Base-by-base conservation (phyloP, 2,329 filamentous ascomycete genomes). In the Stagonosporopsis rhizophila region DNA sequence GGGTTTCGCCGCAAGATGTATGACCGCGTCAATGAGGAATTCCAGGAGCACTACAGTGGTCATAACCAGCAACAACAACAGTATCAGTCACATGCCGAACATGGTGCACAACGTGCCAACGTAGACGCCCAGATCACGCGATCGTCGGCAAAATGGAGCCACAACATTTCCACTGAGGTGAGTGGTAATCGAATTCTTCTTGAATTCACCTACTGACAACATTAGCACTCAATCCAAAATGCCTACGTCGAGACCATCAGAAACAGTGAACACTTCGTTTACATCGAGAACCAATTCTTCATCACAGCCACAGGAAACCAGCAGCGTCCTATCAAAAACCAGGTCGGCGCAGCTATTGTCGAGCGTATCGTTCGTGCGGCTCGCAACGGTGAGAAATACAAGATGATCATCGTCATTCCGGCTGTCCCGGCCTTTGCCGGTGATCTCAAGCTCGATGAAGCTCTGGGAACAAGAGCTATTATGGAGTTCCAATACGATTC, bases 201-300 rank as follows among this genome's bases (percentile, higher is more conserved):
- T 22, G n/a, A 6, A 15, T 6, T 17, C 11, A 9, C 17, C 27
- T 11, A 58, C 65, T 62, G 35, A 66, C 47, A 7, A 19, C 9
- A 7, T n/a, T 45, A 78, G 73, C 92, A 95, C 73, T 96, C 92
- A 0, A 94, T 97, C 59, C 86, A 88, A 59, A 93, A 94, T 71
- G 92, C 92, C 1, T 96, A 96, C 69, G 86, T 90, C 30, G 82
- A 89, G 39, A 83, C 87, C 25, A 92, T 92, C 65, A 80, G 78
- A 34, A 86, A 87, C 44, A 88, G 88, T 17, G 79, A 87, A 68
- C 87, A 92, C 71, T 92, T 89, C 68, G 77, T 93, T 56, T 93
- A 92, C 74, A 92, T 93, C 32, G 89, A 93, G 73, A 92, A 93
- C 68, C 87, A 91, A 81, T 95, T 95, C 79, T 95, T 95, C 81